Conservation (phyloP, 345 rosid species). For the Rhodomyrtus tomentosa region DNA sequence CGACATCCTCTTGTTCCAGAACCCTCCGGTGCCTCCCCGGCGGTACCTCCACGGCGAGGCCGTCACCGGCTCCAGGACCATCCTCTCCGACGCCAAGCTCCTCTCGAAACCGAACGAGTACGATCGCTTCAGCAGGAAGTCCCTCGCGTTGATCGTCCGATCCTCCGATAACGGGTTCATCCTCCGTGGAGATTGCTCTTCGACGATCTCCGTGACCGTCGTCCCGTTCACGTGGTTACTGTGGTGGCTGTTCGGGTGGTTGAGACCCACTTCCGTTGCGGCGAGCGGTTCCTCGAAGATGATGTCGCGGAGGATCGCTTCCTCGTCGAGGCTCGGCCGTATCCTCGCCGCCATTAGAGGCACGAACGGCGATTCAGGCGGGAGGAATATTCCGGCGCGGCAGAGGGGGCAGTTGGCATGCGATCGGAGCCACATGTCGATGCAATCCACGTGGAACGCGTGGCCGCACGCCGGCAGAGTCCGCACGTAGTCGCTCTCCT, state of each 20-base stretch:
- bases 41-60: slow-evolving; percentile 77
- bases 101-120: slow-evolving; percentile 84
- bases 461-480: slow-evolving; percentile 79
- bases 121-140: slow-evolving; percentile 47
- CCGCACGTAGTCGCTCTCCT: slow-evolving; percentile 67
- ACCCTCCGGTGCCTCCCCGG: slow-evolving; percentile 55
- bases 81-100: slow-evolving; percentile 56
- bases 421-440: slow-evolving; percentile 80
- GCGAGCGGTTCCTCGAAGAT: slow-evolving; percentile 13
- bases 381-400: slow-evolving; percentile 58
- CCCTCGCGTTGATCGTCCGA: slow-evolving; percentile 16
- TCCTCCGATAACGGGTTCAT: slow-evolving; percentile 23
- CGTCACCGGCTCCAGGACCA: slow-evolving; percentile 56
- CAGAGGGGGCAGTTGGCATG: slow-evolving; percentile 93
- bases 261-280: not conserved
- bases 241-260: not conserved
- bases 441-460: slow-evolving; percentile 90
- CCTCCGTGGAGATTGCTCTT: slow-evolving; percentile 33
- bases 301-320: slow-evolving; percentile 17
- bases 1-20: slow-evolving; percentile 80
- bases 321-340: slow-evolving; percentile 67
- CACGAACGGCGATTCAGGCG: slow-evolving; percentile 47
- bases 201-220: slow-evolving; percentile 39
- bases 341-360: slow-evolving; percentile 89
- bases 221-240: not conserved